Conservation (phyloP, 2,329 filamentous ascomycete species). For the Clonostachys byssicola region DNA sequence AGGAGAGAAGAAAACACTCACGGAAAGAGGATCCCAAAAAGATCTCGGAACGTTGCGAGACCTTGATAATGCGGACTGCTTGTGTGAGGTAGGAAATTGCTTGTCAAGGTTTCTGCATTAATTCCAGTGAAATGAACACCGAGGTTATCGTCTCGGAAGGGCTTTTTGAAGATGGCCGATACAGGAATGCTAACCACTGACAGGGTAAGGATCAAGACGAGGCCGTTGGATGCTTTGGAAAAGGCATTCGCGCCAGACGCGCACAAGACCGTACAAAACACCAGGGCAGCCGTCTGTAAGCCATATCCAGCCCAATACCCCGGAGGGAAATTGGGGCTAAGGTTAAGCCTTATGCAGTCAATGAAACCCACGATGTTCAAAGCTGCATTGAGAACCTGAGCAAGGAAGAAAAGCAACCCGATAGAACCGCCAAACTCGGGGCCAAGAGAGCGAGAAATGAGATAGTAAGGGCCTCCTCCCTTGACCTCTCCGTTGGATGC, state of each 20-base stretch:
- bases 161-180: slow-evolving; percentile 64
- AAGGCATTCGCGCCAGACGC: slow-evolving; percentile 78
- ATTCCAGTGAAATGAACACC: slow-evolving; percentile 75
- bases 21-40: slow-evolving; percentile 86
- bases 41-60: slow-evolving; percentile 68
- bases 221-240: slow-evolving; percentile 72
- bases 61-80: slow-evolving; percentile 58
- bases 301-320: slow-evolving; percentile 76
- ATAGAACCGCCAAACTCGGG: slow-evolving; percentile 89
- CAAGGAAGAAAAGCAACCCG: slow-evolving; percentile 84
- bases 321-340: slow-evolving; percentile 62
- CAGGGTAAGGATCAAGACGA: slow-evolving; percentile 66
- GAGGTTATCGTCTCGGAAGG: slow-evolving; percentile 59
- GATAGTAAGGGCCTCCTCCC: slow-evolving; percentile 82
- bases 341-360: slow-evolving; percentile 75
- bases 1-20: slow-evolving; percentile 18
- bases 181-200: slow-evolving; percentile 79
- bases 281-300: slow-evolving; percentile 66
- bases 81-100: slow-evolving; percentile 71
- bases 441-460: slow-evolving; percentile 81
- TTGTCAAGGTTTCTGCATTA: slow-evolving; percentile 63
- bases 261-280: slow-evolving; percentile 71
- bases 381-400: slow-evolving; percentile 81
- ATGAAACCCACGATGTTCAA: slow-evolving; percentile 85
- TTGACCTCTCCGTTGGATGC: slow-evolving; percentile 87